Evolutionary conservation across 176 grass and related monocot species (phyloP), one percentile per base, ranked within the genome.

Genomic region (Oryza punctata): DNA sequence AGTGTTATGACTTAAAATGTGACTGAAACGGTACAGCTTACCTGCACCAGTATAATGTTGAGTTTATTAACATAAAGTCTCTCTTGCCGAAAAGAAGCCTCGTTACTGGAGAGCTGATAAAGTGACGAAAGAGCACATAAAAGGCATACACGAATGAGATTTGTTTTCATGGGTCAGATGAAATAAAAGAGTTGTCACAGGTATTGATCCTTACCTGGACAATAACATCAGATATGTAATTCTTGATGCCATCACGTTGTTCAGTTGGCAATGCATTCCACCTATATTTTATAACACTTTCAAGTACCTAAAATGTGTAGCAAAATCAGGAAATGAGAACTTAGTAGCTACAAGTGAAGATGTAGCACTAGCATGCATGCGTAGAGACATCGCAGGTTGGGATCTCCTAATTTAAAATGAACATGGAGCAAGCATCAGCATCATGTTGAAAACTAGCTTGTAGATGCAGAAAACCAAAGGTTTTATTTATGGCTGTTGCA

Each of bases 281-380:
- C 81, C 90, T 94, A 70, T 99, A 99, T 75, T 99, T 99, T 71
- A 99, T 99, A 75, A 99, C 97, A 88, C 93, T 99, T 90, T 99
- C 97, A 85, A 99, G 85, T 57, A 99, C 93, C 97, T 99, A 77
- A 21, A 80, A 41, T 81, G 64, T 65, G 46, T 66, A 89, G 69
- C 21, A 87, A 84, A 80, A 84, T 80, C 32, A 81, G 30, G 21
- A 69, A 15, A 44, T 70, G 67, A 70, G 77, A 49, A 40, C 18
- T 28, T 24, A 30, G 8, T 7, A 73, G 23, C 37, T 15, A 63
- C 9, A 10, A n/a, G 6, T 47, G 23, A 12, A 24, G 21, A 33
- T 44, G 25, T 33, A n/a, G 16, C 13, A 44, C 19, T 25, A n/a
- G 12, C 13, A 65, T 32, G 38, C 63, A 87, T 15, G 64, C 10